Percentiles rank a stretch among this genome's conserved stretches.
Evolutionary conservation across 495 filamentous ascomycete species (phyloP).

Genomic region (Xylaria nigripes): DNA sequence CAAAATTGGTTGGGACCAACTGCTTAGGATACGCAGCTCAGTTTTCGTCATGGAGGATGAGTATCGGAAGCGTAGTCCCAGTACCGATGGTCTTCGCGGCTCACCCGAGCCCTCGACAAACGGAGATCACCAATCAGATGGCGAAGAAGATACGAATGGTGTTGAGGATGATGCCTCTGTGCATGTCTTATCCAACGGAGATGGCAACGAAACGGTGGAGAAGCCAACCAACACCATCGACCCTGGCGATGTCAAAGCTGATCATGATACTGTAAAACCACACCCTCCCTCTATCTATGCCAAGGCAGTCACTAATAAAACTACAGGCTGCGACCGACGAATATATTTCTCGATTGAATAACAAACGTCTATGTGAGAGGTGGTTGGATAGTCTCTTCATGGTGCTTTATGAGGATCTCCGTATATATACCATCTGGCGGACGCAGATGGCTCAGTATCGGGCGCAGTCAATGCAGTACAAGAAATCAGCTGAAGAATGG

Average conservation of each 20-base stretch:
- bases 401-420: constrained; percentile 95
- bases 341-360: constrained; percentile 65
- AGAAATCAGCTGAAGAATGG: constrained; percentile 94
- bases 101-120: constrained; percentile 56
- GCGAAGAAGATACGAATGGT: constrained; percentile 34
- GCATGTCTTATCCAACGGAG: constrained; percentile 30
- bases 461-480: constrained; percentile 83
- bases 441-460: constrained; percentile 92
- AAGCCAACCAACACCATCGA: constrained; percentile 76
- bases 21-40: constrained; percentile 84
- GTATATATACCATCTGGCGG: constrained; percentile 98
- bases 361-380: constrained; percentile 93
- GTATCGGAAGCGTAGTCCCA: constrained; percentile 73
- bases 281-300: neutral
- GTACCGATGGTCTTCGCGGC: constrained; percentile 64
- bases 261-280: constrained; percentile 63
- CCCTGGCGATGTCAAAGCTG: constrained; percentile 72
- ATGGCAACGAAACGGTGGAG: constrained; percentile 49
- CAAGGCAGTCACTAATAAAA: constrained; percentile 2
- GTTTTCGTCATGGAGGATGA: constrained; percentile 99
- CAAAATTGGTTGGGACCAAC: constrained; percentile 95
- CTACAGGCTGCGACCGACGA: constrained; percentile 39
- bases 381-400: constrained; percentile 99
- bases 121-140: constrained; percentile 45
- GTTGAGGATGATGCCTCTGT: constrained; percentile 22